Evolutionary conservation across 2,329 filamentous ascomycete genomes (phyloP), one percentile per base, ranked within the genome.

Genomic region (Aspergillus pseudoviridinutans): DNA sequence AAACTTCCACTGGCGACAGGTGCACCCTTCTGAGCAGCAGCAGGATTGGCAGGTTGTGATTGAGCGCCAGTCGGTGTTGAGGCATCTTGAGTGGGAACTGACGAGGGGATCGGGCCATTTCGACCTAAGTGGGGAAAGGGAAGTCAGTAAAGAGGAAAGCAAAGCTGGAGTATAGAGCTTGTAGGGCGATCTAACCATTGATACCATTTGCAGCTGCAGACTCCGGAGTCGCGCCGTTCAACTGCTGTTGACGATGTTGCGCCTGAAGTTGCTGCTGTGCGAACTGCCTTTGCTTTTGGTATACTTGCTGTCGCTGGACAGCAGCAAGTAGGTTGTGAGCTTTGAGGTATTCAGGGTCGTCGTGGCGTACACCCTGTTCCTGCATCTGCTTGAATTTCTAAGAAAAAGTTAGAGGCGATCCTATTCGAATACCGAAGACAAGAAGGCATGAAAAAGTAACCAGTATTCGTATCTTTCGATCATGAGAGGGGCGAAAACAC

Each of bases 371-470:
- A 65, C 92, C 92, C 67, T 88, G 83, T 56, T 90, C 84, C 76
- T 93, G 94, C 89, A 97, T 92, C 73, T 90, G 86, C 70, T 90
- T 88, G 64, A 90, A 94, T 83, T 91, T 92, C 92, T 97, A 68
- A 51, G 41, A 55, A 38, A 51, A 50, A 58, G 74, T 81, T 69
- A 83, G 78, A 49, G 2, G 22, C 14, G 17, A 22, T 49, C 25
- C 24, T 28, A 12, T 47, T 29, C 20, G 29, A 27, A 35, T 12
- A 47, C n/a, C 25, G 3, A 28, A 17, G 27, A 28, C 4, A 38
- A 7, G 38, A 38, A 20, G 25, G 35, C 17, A 46, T 24, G 22
- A 58, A 41, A 41, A 46, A 52, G 46, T 44, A 50, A 49, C 28
- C 41, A 27, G 38, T 10, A 4, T 22, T 22, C 2, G 44, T 25